Percentiles rank a stretch among this genome's conserved stretches.
Conservation (phyloP, 495 filamentous ascomycete species). For the Parathielavia appendiculata region DNA sequence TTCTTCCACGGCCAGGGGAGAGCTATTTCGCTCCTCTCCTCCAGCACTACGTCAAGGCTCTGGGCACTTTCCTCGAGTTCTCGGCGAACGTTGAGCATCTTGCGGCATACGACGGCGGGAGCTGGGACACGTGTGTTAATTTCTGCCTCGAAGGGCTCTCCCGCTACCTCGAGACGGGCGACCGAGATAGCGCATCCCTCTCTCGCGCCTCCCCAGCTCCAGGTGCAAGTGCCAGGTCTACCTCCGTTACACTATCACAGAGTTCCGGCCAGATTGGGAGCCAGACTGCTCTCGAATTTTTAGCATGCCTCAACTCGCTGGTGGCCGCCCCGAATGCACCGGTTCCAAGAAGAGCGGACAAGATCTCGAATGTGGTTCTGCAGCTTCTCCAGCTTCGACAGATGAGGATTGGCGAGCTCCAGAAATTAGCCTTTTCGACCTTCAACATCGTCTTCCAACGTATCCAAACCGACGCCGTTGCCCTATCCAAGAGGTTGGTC, state of each 20-base stretch:
- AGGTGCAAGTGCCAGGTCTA: conserved; percentile 33
- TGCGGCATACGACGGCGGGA: conserved; percentile 40
- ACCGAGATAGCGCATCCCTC: conserved; percentile 28
- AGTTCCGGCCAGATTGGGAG: conserved; percentile 27
- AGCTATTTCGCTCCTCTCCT: conserved; percentile 67
- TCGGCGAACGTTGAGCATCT: conserved; percentile 76
- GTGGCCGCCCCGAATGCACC: conserved; percentile 65
- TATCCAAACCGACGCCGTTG: conserved; percentile 61
- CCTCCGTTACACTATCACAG: conserved; percentile 16
- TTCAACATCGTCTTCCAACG: conserved; percentile 66
- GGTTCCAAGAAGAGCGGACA: conserved; percentile 52
- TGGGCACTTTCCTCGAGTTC: conserved; percentile 63
- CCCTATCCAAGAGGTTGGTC: conserved; percentile 54
- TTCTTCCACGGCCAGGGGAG: conserved; percentile 56
- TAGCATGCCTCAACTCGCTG: conserved; percentile 63
- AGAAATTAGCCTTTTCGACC: conserved; percentile 65
- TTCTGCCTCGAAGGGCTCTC: conserved; percentile 59
- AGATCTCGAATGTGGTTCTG: conserved; percentile 54
- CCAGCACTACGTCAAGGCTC: conserved; percentile 71
- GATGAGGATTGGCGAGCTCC: conserved; percentile 53
- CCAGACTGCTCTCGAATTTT: conserved; percentile 49
- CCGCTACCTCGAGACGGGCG: conserved; percentile 38
- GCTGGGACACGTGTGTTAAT: conserved; percentile 62
- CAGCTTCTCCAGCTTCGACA: conserved; percentile 58
- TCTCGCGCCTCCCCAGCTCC: conserved; percentile 42